Evolutionary conservation across 768 basidiomycete genomes (phyloP).

Genomic region (Tricholoma saponaceum): DNA sequence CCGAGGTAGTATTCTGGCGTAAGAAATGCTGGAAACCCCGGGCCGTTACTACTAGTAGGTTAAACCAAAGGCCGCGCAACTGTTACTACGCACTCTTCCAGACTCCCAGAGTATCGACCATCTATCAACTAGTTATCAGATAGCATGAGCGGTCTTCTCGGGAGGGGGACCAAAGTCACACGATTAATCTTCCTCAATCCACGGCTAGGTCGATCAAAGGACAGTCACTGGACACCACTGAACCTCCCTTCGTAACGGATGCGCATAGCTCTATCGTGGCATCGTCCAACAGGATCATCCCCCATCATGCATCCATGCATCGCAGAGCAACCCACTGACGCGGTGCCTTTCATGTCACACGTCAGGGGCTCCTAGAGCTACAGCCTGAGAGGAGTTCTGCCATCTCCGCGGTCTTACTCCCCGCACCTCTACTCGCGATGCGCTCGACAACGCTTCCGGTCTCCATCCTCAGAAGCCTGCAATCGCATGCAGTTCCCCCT

Average conservation of each 20-base stretch:
- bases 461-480: neutral
- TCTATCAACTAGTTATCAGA: neutral
- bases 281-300: neutral
- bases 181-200: neutral
- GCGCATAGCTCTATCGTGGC: neutral
- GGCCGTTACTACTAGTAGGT: too few species aligned
- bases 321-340: neutral
- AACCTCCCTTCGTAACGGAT: neutral
- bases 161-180: neutral
- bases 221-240: neutral
- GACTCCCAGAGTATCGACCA: neutral
- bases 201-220: neutral
- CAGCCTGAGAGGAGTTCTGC: neutral
- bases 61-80: neutral
- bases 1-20: neutral
- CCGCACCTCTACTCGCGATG: neutral
- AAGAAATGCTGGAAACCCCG: neutral
- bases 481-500: neutral
- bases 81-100: neutral
- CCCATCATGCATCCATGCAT: neutral
- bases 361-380: neutral
- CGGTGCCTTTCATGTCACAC: neutral
- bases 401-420: constrained; percentile 1
- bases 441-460: neutral
- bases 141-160: neutral